A percentile compares a stretch with the other conserved stretches of the same genome.
Conservation (phyloP, 306 rosid genomes). For the Cotoneaster glaucophyllus region DNA sequence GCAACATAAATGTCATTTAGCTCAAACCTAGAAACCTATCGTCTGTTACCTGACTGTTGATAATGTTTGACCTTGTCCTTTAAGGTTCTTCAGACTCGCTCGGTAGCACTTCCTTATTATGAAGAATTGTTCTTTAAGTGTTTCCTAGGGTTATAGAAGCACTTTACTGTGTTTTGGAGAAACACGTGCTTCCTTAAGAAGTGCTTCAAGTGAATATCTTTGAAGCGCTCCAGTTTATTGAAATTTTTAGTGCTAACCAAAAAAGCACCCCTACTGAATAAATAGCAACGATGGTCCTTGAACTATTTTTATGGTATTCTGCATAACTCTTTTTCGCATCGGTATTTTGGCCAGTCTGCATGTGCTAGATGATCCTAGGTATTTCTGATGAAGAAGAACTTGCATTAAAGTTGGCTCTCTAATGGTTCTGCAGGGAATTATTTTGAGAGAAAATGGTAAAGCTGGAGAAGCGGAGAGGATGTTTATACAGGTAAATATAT, state of each 20-base stretch:
- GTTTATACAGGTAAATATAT: conserved; percentile 85
- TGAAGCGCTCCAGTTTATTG: neutral
- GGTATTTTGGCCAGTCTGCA: neutral
- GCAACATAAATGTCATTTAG: neutral
- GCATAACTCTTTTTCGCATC: too few species aligned
- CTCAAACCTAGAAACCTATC: neutral
- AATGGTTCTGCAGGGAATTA: conserved; percentile 62
- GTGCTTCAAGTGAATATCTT: neutral
- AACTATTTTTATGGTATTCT: too few species aligned
- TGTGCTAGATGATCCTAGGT: neutral
- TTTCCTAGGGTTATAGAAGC: too few species aligned
- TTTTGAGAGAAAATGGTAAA: conserved; percentile 72
- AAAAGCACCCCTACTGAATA: neutral
- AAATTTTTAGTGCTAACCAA: neutral
- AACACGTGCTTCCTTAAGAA: neutral
- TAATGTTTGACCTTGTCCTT: neutral
- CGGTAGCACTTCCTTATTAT: neutral
- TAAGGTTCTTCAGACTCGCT: neutral
- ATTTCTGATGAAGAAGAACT: neutral
- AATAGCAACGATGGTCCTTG: neutral
- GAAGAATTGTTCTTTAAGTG: too few species aligned
- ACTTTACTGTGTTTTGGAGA: neutral
- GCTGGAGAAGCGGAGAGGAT: conserved; percentile 90
- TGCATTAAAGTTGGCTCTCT: conserved; percentile 2
- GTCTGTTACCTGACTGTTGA: neutral